These are phyloP conservation scores for Mycena kentingensis DNA, from an alignment of 768 basidiomycete species.

Conservation along the genomic window DNA sequence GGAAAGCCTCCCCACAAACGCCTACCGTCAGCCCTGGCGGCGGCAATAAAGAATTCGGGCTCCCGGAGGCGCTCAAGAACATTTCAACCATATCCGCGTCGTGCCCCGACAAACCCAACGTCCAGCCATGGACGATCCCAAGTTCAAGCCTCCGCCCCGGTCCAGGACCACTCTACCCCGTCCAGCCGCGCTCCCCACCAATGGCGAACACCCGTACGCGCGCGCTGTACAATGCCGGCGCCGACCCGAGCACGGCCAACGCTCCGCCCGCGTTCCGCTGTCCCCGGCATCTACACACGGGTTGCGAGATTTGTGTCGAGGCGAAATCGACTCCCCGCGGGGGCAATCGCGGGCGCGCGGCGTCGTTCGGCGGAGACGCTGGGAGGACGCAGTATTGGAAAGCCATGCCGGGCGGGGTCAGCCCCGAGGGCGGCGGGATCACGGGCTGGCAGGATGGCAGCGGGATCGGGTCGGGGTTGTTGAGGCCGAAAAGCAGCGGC, in stretches of 20 bases:
- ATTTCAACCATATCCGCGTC: conserved; percentile 23
- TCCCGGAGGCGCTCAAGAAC: conserved; percentile 18
- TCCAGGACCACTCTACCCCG: conserved; percentile 22
- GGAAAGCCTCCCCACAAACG: conserved; percentile 22
- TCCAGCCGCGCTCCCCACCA: conserved; percentile 25
- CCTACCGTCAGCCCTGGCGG: conserved; percentile 5
- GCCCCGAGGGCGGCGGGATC: conserved; percentile 50
- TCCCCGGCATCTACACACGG: conserved; percentile 70
- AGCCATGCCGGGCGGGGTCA: conserved; percentile 36
- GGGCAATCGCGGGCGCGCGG: conserved; percentile 27
- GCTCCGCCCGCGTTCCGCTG: conserved; percentile 67
- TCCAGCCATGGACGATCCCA: conserved; percentile 28
- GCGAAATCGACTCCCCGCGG: conserved; percentile 43
- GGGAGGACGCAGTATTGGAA: conserved; percentile 32
- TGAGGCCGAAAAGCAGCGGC: conserved; percentile 56
- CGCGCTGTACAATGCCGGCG: conserved; percentile 59
- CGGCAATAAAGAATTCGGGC: not conserved
- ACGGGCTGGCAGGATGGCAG: conserved; percentile 76
- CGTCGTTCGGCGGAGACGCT: conserved; percentile 18
- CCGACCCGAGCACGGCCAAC: conserved; percentile 62
- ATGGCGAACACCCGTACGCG: conserved; percentile 44
- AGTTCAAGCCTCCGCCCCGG: conserved; percentile 24
- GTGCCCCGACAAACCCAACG: conserved; percentile 21
- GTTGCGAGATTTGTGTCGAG: conserved; percentile 78
- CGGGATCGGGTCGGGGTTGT: conserved; percentile 72